Base-by-base conservation (phyloP, 805 yeast genomes). In the Candida adriatica region DNA sequence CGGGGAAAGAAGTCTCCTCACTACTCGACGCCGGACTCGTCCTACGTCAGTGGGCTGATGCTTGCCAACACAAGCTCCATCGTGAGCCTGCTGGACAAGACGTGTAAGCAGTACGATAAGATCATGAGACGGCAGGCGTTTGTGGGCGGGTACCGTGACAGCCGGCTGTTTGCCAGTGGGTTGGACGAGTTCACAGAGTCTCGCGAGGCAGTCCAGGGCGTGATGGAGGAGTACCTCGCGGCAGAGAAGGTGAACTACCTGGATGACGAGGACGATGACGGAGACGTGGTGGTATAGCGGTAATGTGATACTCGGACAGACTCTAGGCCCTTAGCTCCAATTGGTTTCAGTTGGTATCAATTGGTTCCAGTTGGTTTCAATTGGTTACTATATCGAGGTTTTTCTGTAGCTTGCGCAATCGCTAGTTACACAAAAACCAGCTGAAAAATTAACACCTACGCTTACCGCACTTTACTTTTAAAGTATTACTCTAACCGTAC, bases 71-170 rank as follows among this genome's bases (percentile, higher is more conserved):
- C 83, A 31, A 79, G 96, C 0, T 74, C 87, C 2, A 74, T 90
- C 8, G 68, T 77, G 3, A 68, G 75, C 10, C 61, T 86, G 13
- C 67, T 92, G 37, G 67, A 70, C 19, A 75, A 78, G 40, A 75
- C 82, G 0, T 65, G 87, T 19, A 68, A 65, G 30, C 90, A 87
- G 45, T 92, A 79, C 55, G 96, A 90, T 46, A 70, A 76, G 29
- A 68, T 92, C 33, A 82, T 82, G 47, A 73, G 73, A 27, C 69
- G 94, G 37, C 75, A 76, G 27, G 97, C 97, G 0, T 92, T 88
- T 50, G 59, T 90, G 32, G 87, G 82, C 39, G 79, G 79, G 33
- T 92, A 85, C 60, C 70, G 58, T 43, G 64, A 64, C 27, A 64
- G 66, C 2, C 53, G 45, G 26, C 35, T 61, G 42, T 62, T 64